These are phyloP conservation scores for Cetraspora pellucida DNA, from an alignment of 192 early-diverging fungal genomes.

Conservation along the genomic window DNA sequence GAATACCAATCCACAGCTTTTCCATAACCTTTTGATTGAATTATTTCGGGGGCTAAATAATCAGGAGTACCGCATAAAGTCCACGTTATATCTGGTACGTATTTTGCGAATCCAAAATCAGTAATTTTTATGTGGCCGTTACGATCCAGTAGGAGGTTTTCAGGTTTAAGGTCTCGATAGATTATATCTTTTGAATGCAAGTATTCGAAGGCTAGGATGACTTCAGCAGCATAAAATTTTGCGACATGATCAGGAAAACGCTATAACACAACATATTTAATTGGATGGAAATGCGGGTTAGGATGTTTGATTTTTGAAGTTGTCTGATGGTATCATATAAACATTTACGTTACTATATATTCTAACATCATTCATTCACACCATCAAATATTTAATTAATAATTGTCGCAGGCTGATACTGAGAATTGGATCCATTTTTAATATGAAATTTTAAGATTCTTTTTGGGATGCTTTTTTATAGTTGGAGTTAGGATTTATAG, in stretches of 20 bases:
- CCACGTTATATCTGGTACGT: slow-evolving; percentile 82
- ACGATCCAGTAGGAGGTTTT: slow-evolving; percentile 76
- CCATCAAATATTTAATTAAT: too few species aligned
- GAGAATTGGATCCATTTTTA: too few species aligned
- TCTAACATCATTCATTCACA: too few species aligned
- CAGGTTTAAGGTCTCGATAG: slow-evolving; percentile 91
- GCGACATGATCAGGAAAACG: slow-evolving; percentile 87
- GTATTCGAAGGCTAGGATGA: slow-evolving; percentile 87
- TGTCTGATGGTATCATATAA: background rate
- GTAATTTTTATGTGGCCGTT: slow-evolving; percentile 85
- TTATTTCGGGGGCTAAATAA: slow-evolving; percentile 86
- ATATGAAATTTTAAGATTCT: too few species aligned
- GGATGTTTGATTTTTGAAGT: background rate
- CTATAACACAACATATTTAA: slow-evolving; percentile 42
- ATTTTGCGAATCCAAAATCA: slow-evolving; percentile 88
- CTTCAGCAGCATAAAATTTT: slow-evolving; percentile 88
- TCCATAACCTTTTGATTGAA: slow-evolving; percentile 92
- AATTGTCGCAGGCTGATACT: too few species aligned
- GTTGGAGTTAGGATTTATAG: too few species aligned
- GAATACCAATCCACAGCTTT: slow-evolving; percentile 96
- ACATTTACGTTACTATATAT: too few species aligned
- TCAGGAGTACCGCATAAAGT: slow-evolving; percentile 85
- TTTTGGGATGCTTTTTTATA: too few species aligned
- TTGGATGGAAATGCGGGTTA: background rate
- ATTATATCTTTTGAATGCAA: slow-evolving; percentile 85